These are phyloP conservation scores for Viridothelium virens DNA, from an alignment of 495 filamentous ascomycete genomes.

Conservation along the genomic window DNA sequence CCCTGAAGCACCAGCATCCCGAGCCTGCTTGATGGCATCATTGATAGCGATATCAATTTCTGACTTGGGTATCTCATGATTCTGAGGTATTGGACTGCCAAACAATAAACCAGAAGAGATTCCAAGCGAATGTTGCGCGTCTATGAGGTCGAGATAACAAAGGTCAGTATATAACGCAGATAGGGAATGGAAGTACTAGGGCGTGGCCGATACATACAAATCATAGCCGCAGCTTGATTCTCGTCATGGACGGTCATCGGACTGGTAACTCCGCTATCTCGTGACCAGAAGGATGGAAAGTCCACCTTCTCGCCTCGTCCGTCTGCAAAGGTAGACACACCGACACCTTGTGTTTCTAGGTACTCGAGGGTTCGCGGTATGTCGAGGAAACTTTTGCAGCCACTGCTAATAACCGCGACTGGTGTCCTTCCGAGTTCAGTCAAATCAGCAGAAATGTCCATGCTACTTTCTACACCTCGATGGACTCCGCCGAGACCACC, in stretches of 20 bases:
- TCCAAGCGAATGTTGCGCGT: constrained; percentile 55
- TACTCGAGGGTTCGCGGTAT: constrained; percentile 86
- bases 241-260: constrained; percentile 66
- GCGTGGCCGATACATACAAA: constrained; percentile 50
- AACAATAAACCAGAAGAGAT: constrained; percentile 71
- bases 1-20: constrained; percentile 59
- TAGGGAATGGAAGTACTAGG: not conserved
- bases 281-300: constrained; percentile 83
- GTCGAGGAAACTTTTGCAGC: constrained; percentile 93
- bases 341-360: constrained; percentile 85
- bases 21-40: constrained; percentile 64
- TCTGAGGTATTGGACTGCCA: constrained; percentile 75
- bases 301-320: constrained; percentile 58
- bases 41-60: constrained; percentile 70
- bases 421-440: constrained; percentile 90
- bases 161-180: not conserved
- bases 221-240: constrained; percentile 74
- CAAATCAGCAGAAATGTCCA: constrained; percentile 93
- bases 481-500: constrained; percentile 87
- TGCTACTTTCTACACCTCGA: constrained; percentile 70
- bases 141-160: constrained; percentile 30
- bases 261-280: constrained; percentile 74
- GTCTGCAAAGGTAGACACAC: constrained; percentile 82
- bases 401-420: constrained; percentile 79
- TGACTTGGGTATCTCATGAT: constrained; percentile 57